Conservation (phyloP, 768 basidiomycete genomes). For the Pleurotus ostreatus region DNA sequence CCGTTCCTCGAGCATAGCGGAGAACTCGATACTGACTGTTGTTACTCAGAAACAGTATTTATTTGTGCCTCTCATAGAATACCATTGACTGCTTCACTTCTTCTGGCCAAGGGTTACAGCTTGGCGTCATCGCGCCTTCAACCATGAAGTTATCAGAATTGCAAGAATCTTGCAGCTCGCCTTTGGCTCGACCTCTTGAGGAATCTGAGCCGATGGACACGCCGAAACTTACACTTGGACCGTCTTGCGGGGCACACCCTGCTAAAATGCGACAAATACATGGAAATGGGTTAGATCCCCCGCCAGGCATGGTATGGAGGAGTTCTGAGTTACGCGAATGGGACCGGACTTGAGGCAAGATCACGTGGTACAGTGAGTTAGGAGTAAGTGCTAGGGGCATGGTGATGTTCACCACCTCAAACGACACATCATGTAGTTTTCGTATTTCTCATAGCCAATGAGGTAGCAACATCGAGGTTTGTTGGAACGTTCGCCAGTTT, state of each 20-base stretch:
- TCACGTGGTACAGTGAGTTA: too few species aligned
- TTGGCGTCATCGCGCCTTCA: neutral
- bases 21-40: conserved; percentile 47
- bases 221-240: conserved; percentile 47
- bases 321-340: too few species aligned
- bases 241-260: conserved; percentile 42
- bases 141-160: conserved; percentile 15
- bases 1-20: conserved; percentile 40
- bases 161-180: conserved; percentile 54
- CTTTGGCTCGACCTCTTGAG: conserved; percentile 44
- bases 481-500: too few species aligned
- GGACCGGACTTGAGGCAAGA: too few species aligned
- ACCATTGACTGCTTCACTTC: conserved; percentile 53
- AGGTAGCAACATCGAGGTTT: too few species aligned
- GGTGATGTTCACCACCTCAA: too few species aligned
- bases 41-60: conserved; percentile 41
- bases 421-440: too few species aligned
- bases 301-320: too few species aligned
- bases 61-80: conserved; percentile 37
- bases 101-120: conserved; percentile 28
- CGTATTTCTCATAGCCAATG: too few species aligned
- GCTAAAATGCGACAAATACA: conserved; percentile 42
- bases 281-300: too few species aligned
- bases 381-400: too few species aligned
- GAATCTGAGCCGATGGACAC: conserved; percentile 42